Evolutionary conservation across 768 basidiomycete species (phyloP), one percentile per base, ranked within the genome.

Genomic region (Russula sp.): DNA sequence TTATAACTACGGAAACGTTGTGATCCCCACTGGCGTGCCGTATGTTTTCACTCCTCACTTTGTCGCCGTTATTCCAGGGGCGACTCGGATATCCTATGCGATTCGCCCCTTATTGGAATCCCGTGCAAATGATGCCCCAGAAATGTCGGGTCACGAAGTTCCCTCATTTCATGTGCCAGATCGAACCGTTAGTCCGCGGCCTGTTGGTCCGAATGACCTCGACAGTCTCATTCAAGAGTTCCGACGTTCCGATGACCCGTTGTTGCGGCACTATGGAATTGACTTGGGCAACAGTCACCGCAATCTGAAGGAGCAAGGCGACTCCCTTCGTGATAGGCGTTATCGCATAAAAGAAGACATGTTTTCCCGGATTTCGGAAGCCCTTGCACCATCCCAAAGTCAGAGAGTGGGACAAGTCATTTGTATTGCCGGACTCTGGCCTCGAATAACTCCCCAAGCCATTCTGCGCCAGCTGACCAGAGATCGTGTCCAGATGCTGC

Each of bases 401-500:
- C 11, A 14, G 10, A 40, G 40, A 5, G 22, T 49, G 16, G 63
- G 61, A 34, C 14, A 55, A 31, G n/a, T 35, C 18, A 9, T 9
- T n/a, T 3, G 13, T 8, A 35, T 51, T 6, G 22, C 22, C 22
- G 22, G 22, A 27, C 22, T 27, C 22, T 27, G 22, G 22, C 22
- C 22, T 27, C 22, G 22, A 27, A 27, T 27, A 27, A 27, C 22
- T 27, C 22, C 22, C 22, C 22, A 27, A 27, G 22, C 22, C 53
- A 44, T 55, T 6, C 58, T 57, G 18, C 39, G 68, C 63, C 56
- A 70, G 20, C 54, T 74, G 22, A 64, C 69, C n/a, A 67, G 65
- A 55, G 71, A 73, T 5, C 42, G 13, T 0, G 60, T 65, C 45
- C 47, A 50, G 62, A 35, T 61, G 47, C 52, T 44, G 53, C 16